Conservation (phyloP, 805 yeast genomes). For the Suhomyces sp. region DNA sequence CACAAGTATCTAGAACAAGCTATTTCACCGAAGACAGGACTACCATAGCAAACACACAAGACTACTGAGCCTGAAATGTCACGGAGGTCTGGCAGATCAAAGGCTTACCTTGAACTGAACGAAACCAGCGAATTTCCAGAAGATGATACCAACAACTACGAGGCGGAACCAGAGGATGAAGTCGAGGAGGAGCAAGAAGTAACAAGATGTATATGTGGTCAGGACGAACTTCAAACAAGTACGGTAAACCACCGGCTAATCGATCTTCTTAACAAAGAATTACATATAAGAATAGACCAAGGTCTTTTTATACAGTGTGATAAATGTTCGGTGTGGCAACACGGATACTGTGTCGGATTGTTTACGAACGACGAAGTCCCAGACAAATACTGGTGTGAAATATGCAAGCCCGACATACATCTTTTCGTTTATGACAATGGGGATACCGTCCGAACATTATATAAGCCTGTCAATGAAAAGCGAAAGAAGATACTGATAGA, state of each 20-base stretch:
- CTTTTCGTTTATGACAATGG: conserved; percentile 35
- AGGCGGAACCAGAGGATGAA: conserved; percentile 22
- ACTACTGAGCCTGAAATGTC: conserved; percentile 17
- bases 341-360: conserved; percentile 92
- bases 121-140: conserved; percentile 12
- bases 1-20: not conserved
- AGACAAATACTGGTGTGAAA: conserved; percentile 93
- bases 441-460: conserved; percentile 32
- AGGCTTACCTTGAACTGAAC: conserved; percentile 14
- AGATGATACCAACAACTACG: conserved; percentile 18
- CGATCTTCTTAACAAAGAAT: conserved; percentile 28
- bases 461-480: conserved; percentile 41
- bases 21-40: not conserved
- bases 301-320: conserved; percentile 86
- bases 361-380: conserved; percentile 73
- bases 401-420: conserved; percentile 84
- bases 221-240: conserved; percentile 33
- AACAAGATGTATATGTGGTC: conserved; percentile 42
- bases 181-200: conserved; percentile 39
- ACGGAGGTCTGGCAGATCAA: conserved; percentile 30
- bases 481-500: conserved; percentile 33
- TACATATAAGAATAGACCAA: conserved; percentile 40
- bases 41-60: not conserved
- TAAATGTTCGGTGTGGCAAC: conserved; percentile 94
- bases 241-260: conserved; percentile 24